Evolutionary conservation across 2,329 filamentous ascomycete genomes (phyloP).

Genomic region (Torrubiellomyces zombiae): DNA sequence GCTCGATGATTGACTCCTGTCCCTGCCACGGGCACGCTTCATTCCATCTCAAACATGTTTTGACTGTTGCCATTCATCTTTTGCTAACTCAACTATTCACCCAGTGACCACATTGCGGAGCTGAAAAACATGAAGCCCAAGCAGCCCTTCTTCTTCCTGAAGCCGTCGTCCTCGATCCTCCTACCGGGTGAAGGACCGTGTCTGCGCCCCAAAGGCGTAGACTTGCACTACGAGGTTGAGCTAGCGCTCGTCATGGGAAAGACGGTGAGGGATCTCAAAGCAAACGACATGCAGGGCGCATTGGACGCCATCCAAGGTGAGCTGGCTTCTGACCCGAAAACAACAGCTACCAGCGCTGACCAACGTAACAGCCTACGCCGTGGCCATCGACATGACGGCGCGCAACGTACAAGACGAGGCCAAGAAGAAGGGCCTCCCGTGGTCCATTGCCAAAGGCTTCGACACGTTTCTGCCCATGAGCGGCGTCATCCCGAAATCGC

Average conservation of each 20-base stretch:
- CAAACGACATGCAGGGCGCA: conserved; percentile 57
- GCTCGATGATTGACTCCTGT: too few relatives aligned
- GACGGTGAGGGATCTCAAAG: conserved; percentile 56
- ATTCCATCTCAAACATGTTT: too few relatives aligned
- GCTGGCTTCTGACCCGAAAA: conserved; percentile 8
- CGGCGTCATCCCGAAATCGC: conserved; percentile 60
- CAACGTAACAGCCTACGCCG: conserved; percentile 53
- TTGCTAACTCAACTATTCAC: too few relatives aligned
- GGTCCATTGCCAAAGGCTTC: conserved; percentile 93
- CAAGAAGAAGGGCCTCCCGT: conserved; percentile 87
- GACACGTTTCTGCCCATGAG: conserved; percentile 91
- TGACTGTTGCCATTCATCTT: too few relatives aligned
- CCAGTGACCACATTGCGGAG: conserved; percentile 81
- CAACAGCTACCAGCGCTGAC: neutral
- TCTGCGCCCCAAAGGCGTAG: conserved; percentile 65
- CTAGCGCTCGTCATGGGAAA: conserved; percentile 80
- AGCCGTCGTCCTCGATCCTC: conserved; percentile 77
- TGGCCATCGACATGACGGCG: conserved; percentile 94
- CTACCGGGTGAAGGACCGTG: conserved; percentile 64
- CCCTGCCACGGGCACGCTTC: too few relatives aligned
- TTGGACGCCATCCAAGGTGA: conserved; percentile 67
- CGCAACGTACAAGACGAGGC: conserved; percentile 92
- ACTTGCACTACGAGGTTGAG: conserved; percentile 90
- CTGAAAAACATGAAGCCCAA: conserved; percentile 76
- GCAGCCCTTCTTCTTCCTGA: conserved; percentile 98